Evolutionary conservation across 305 asterid genomes (phyloP).

Genomic region (Stenogyne calaminthoides): DNA sequence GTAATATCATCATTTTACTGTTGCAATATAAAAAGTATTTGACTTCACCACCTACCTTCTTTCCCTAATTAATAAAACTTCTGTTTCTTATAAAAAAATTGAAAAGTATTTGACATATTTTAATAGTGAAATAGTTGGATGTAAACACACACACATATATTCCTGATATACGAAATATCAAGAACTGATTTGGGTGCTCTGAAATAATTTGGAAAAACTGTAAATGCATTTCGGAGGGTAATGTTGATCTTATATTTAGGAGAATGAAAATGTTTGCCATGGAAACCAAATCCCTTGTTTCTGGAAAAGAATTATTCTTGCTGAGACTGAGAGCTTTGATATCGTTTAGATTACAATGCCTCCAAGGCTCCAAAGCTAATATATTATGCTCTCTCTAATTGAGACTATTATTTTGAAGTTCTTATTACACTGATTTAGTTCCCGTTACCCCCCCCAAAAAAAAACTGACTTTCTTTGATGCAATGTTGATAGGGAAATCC

Average conservation of each 20-base stretch:
- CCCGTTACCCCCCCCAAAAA: no score
- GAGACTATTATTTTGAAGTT: conserved; percentile 21
- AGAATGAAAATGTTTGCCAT: not conserved
- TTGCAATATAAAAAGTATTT: not conserved
- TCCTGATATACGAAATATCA: not conserved
- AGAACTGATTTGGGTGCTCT: not conserved
- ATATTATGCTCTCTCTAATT: conserved; percentile 21
- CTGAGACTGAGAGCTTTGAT: conserved; percentile 16
- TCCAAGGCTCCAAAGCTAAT: conserved; percentile 18
- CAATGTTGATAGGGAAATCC: conserved; percentile 82
- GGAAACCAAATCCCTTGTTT: conserved; percentile 6
- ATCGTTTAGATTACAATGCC: conserved; percentile 9
- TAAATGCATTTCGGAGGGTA: not conserved
- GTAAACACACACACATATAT: not conserved
- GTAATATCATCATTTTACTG: not conserved
- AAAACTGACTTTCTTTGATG: conserved; percentile 28
- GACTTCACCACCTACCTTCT: no score
- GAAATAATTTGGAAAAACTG: not conserved
- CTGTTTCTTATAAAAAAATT: no score
- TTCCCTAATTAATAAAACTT: no score
- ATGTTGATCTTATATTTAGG: not conserved
- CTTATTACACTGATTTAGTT: not conserved
- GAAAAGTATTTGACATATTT: no score
- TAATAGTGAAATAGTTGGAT: not conserved
- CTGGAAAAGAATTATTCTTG: conserved; percentile 1